Evolutionary conservation across 2,329 filamentous ascomycete species (phyloP).

Genomic region (Penicillium sp.): DNA sequence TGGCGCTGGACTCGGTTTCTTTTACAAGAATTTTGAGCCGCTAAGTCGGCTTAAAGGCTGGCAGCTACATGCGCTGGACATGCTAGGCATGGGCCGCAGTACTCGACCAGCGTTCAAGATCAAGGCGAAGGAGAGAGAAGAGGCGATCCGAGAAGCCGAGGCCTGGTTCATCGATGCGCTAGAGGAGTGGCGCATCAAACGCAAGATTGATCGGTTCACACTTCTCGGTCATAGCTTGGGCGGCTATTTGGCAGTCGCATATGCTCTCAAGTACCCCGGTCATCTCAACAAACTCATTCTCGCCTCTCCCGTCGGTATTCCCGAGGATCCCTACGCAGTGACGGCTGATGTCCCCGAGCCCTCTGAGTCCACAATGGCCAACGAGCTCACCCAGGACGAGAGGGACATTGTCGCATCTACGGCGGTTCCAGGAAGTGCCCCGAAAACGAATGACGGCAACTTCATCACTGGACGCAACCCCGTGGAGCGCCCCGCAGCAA

Average conservation of each 20-base stretch:
- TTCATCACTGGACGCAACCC: slow-evolving; percentile 50
- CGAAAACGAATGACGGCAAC: slow-evolving; percentile 52
- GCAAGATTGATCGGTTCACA: slow-evolving; percentile 89
- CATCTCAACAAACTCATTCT: slow-evolving; percentile 93
- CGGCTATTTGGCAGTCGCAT: slow-evolving; percentile 91
- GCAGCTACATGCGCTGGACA: slow-evolving; percentile 89
- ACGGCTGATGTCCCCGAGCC: slow-evolving; percentile 76
- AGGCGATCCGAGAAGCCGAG: slow-evolving; percentile 84
- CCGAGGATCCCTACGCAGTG: slow-evolving; percentile 88
- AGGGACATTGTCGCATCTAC: slow-evolving; percentile 37
- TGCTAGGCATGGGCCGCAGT: slow-evolving; percentile 92
- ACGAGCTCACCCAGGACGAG: slow-evolving; percentile 78
- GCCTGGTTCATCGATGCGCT: slow-evolving; percentile 94
- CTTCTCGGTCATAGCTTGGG: slow-evolving; percentile 89
- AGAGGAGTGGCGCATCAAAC: slow-evolving; percentile 89
- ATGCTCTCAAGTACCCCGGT: slow-evolving; percentile 94
- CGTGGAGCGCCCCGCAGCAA: slow-evolving; percentile 28
- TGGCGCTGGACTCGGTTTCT: slow-evolving; percentile 92
- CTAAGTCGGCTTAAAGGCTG: slow-evolving; percentile 75
- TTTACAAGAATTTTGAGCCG: slow-evolving; percentile 96
- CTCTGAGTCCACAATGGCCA: slow-evolving; percentile 66
- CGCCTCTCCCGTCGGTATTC: slow-evolving; percentile 89
- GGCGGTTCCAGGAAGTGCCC: slow-evolving; percentile 24
- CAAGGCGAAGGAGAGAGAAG: slow-evolving; percentile 72
- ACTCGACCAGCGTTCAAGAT: slow-evolving; percentile 80